Conservation (phyloP, 2,329 filamentous ascomycete species). For the Arachnomyces sp. region DNA sequence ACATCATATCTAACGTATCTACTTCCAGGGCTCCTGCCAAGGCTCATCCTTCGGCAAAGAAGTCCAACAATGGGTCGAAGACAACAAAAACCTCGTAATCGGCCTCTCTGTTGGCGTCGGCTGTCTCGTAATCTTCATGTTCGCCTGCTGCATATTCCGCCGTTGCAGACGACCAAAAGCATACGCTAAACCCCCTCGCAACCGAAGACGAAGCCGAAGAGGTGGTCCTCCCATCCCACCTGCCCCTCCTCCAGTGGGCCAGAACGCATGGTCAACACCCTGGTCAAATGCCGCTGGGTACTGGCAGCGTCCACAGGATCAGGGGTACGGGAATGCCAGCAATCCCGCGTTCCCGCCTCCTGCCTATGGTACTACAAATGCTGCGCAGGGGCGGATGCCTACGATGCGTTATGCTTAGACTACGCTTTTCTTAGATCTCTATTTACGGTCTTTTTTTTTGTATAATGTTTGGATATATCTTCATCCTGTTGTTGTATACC, state of each 20-base stretch:
- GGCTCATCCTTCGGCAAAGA: constrained; percentile 62
- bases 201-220: no score
- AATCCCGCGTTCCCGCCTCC: constrained; percentile 6
- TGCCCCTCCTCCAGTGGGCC: no score
- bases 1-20: neutral
- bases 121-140: constrained; percentile 58
- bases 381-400: constrained; percentile 7
- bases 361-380: constrained; percentile 5
- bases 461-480: constrained; percentile 1
- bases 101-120: constrained; percentile 66
- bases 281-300: no score
- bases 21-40: constrained; percentile 57
- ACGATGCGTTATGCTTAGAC: constrained; percentile 9
- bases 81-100: constrained; percentile 75
- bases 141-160: constrained; percentile 59
- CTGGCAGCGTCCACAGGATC: neutral
- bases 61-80: constrained; percentile 64
- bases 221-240: no score
- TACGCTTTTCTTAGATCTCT: neutral
- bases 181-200: constrained; percentile 2
- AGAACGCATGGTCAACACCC: no score
- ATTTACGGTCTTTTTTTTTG: neutral
- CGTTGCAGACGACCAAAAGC: constrained; percentile 42
- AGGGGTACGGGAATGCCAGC: neutral
- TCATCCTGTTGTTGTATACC: neutral